These are phyloP conservation scores for Pichia sp. DNA, from an alignment of 1,139 yeast species.

Conservation along the genomic window DNA sequence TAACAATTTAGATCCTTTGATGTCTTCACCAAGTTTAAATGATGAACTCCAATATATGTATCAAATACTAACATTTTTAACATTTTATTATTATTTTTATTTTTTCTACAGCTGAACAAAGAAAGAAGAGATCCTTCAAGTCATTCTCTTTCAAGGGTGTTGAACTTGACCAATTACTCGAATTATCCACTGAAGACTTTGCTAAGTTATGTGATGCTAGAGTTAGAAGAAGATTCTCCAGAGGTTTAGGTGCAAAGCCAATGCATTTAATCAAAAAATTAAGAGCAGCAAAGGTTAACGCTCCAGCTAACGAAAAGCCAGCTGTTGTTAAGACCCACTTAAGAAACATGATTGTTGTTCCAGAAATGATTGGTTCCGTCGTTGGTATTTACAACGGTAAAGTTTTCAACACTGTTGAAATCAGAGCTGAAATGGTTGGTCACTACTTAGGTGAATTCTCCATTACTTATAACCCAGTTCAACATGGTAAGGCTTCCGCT, in stretches of 20 bases:
- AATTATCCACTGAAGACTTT: slow-evolving; percentile 94
- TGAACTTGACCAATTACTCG: slow-evolving; percentile 90
- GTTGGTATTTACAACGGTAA: slow-evolving; percentile 99
- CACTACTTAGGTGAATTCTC: slow-evolving; percentile 99
- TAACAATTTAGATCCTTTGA: too few relatives aligned
- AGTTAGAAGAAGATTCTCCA: slow-evolving; percentile 98
- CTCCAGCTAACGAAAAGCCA: slow-evolving; percentile 95
- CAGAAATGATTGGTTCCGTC: slow-evolving; percentile 99
- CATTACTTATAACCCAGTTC: slow-evolving; percentile 98
- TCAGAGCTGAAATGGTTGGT: slow-evolving; percentile 99
- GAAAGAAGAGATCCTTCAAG: slow-evolving; percentile 91
- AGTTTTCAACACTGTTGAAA: slow-evolving; percentile 98
- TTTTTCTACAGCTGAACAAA: slow-evolving; percentile 35
- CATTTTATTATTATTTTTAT: not conserved
- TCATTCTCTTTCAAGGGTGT: slow-evolving; percentile 99
- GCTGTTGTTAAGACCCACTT: slow-evolving; percentile 97
- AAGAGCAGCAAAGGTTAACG: slow-evolving; percentile 93
- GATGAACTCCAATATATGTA: not conserved
- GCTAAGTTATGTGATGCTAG: slow-evolving; percentile 96
- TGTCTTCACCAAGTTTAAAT: too few relatives aligned
- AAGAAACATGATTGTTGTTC: slow-evolving; percentile 97
- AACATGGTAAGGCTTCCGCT: slow-evolving; percentile 98
- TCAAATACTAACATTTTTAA: slow-evolving; percentile 9
- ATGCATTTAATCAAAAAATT: slow-evolving; percentile 96
- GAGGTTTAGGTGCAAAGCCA: slow-evolving; percentile 95